Evolutionary conservation across 257 asterid genomes (phyloP).

Genomic region (Verbascum thapsus): DNA sequence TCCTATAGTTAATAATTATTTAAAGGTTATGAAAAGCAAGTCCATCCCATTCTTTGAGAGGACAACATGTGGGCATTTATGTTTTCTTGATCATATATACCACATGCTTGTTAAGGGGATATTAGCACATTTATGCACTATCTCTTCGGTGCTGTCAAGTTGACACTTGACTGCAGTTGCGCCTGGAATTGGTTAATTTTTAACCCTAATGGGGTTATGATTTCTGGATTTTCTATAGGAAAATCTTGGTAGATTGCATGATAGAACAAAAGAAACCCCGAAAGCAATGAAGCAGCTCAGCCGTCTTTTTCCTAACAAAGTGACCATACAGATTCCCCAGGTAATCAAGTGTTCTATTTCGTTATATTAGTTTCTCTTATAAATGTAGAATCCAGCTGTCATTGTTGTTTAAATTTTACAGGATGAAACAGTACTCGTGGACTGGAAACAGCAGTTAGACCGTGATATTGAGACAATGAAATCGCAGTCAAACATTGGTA

Average conservation of each 20-base stretch:
- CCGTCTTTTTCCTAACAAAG: conserved; percentile 94
- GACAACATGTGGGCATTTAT: background rate
- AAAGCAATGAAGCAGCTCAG: conserved; percentile 80
- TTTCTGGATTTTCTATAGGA: conserved; percentile 46
- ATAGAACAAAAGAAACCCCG: conserved; percentile 81
- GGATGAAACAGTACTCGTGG: conserved; percentile 75
- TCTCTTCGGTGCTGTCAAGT: background rate
- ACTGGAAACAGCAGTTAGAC: conserved; percentile 88
- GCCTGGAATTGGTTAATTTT: background rate
- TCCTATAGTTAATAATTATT: conserved; percentile 8
- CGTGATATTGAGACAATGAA: conserved; percentile 83
- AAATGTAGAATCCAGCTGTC: conserved; percentile 7
- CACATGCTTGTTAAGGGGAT: background rate
- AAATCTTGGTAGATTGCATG: conserved; percentile 77
- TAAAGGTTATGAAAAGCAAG: too few species aligned
- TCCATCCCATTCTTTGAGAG: too few species aligned
- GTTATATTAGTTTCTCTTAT: conserved; percentile 5
- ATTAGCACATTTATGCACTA: background rate
- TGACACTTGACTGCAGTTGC: background rate
- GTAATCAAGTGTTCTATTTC: conserved; percentile 41
- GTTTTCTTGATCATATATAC: background rate
- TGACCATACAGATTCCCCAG: conserved; percentile 87
- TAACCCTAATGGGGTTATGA: conserved; percentile 11
- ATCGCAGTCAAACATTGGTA: conserved; percentile 69
- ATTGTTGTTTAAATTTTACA: conserved; percentile 37